phyloP scores from a whole-genome alignment of 2,329 filamentous ascomycete genomes.

The Fusarium sambucinum region DNA sequence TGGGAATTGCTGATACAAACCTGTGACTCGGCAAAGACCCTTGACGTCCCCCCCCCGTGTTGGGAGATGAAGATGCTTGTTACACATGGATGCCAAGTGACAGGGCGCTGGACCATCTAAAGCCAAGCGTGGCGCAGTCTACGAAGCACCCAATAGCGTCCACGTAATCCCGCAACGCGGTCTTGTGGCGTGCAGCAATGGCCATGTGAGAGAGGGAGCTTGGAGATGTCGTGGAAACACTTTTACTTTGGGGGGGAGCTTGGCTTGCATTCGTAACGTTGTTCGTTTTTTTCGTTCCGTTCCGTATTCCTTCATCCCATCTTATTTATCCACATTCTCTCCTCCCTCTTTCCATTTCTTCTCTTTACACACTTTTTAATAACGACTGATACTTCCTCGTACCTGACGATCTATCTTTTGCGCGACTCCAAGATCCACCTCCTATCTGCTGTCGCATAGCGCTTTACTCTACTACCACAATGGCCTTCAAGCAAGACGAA shows the following conservation, averaged over 20 bases:
- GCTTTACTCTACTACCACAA: slow-evolving; percentile 20
- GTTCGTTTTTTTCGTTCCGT: slow-evolving; percentile 25
- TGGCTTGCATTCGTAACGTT: slow-evolving; percentile 21
- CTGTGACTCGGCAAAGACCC: slow-evolving; percentile 23
- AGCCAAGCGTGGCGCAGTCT: slow-evolving; percentile 54
- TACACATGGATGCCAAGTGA: slow-evolving; percentile 26
- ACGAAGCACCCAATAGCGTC: slow-evolving; percentile 35
- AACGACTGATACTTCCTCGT: slow-evolving; percentile 12
- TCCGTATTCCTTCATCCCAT: slow-evolving; percentile 20
- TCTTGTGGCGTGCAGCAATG: slow-evolving; percentile 43
- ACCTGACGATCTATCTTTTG: slow-evolving; percentile 5
- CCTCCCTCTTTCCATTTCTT: not conserved
- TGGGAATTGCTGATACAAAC: slow-evolving; percentile 12
- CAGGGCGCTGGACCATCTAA: slow-evolving; percentile 22
- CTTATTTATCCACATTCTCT: slow-evolving; percentile 15
- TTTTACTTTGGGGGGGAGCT: slow-evolving; percentile 27
- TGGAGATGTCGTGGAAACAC: slow-evolving; percentile 24
- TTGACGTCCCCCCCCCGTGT: slow-evolving; percentile 3
- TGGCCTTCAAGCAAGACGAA: slow-evolving; percentile 59
- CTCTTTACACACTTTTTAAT: slow-evolving; percentile 8
- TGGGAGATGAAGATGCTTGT: slow-evolving; percentile 16
- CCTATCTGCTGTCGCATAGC: slow-evolving; percentile 18
- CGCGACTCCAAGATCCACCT: slow-evolving; percentile 12
- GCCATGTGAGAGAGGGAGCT: slow-evolving; percentile 44
- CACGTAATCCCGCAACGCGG: slow-evolving; percentile 46